phyloP scores from a whole-genome alignment of 225 moss, liverwort and hornwort genomes.

The Takakia lepidozioides region DNA sequence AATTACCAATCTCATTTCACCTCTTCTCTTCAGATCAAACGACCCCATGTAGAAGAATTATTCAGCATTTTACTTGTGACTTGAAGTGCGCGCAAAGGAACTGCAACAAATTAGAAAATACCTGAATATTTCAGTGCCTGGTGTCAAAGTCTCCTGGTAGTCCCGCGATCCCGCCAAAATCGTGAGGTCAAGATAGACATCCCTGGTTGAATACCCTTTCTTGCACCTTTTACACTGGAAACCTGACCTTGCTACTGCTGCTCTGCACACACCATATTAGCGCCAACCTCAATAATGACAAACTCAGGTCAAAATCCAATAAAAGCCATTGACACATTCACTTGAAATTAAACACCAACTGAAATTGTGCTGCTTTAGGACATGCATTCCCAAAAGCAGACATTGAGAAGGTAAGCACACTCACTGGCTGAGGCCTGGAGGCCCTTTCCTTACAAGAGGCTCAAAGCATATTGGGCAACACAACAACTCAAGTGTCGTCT shows the following conservation, averaged over 20 bases:
- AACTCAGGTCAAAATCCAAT: no score
- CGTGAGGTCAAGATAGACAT: constrained; percentile 63
- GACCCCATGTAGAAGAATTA: no score
- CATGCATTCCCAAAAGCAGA: no score
- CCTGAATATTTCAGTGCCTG: constrained; percentile 56
- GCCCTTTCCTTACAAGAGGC: constrained; percentile 40
- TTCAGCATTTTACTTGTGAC: no score
- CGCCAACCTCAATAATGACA: no score
- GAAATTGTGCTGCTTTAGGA: no score
- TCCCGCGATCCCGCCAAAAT: constrained; percentile 43
- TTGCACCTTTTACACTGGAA: constrained; percentile 56
- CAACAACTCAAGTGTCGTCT: constrained; percentile 26
- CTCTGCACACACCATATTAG: constrained; percentile 40
- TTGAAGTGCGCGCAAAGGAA: no score
- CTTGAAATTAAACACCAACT: no score
- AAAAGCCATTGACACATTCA: no score
- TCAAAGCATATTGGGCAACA: constrained; percentile 65
- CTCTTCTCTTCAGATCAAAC: no score
- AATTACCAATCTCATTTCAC: no score
- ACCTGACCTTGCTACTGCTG: constrained; percentile 52
- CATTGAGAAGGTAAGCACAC: no score
- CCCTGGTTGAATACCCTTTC: constrained; percentile 45
- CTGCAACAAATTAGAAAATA: not conserved
- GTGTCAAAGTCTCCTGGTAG: constrained; percentile 28
- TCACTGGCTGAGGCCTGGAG: constrained; percentile 34